Evolutionary conservation across 306 rosid species (phyloP).

Genomic region (Glycyrrhiza uralensis): DNA sequence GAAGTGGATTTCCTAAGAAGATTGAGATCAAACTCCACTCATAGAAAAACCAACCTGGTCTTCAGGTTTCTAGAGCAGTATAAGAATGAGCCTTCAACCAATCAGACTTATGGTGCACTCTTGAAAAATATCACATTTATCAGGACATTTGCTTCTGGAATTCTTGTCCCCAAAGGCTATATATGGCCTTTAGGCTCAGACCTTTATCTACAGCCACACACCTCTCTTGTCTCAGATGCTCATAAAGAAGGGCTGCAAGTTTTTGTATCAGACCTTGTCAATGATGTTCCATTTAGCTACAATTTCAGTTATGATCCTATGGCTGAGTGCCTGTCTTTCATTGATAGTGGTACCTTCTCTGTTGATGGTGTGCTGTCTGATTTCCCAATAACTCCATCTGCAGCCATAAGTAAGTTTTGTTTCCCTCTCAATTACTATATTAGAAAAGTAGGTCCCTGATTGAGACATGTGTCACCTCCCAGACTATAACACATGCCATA

Average conservation of each 20-base stretch:
- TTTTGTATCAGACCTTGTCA: slow-evolving; percentile 59
- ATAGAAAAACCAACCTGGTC: slow-evolving; percentile 42
- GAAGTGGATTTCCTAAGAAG: slow-evolving; percentile 59
- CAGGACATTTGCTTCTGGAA: slow-evolving; percentile 74
- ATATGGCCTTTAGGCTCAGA: slow-evolving; percentile 55
- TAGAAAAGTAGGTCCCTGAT: too few species aligned
- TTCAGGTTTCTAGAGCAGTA: slow-evolving; percentile 49
- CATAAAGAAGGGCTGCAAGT: slow-evolving; percentile 66
- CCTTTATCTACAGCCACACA: slow-evolving; percentile 49
- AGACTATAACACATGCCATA: too few species aligned
- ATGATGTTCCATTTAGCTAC: slow-evolving; percentile 57
- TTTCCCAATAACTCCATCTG: slow-evolving; percentile 72
- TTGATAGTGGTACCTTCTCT: slow-evolving; percentile 56
- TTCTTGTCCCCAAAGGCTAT: slow-evolving; percentile 67
- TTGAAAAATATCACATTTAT: slow-evolving; percentile 47
- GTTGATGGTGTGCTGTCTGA: slow-evolving; percentile 82
- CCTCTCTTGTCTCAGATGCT: slow-evolving; percentile 74
- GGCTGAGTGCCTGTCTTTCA: slow-evolving; percentile 57
- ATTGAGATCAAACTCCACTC: slow-evolving; percentile 30
- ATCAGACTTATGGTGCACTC: slow-evolving; percentile 59
- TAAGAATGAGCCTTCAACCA: slow-evolving; percentile 55
- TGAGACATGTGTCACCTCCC: too few species aligned
- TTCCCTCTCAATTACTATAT: too few species aligned
- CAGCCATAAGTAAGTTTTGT: slow-evolving; percentile 62
- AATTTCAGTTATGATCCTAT: slow-evolving; percentile 80